phyloP scores from a whole-genome alignment of 1,284 basidiomycete genomes.

The Ganoderma leucocontextum region DNA sequence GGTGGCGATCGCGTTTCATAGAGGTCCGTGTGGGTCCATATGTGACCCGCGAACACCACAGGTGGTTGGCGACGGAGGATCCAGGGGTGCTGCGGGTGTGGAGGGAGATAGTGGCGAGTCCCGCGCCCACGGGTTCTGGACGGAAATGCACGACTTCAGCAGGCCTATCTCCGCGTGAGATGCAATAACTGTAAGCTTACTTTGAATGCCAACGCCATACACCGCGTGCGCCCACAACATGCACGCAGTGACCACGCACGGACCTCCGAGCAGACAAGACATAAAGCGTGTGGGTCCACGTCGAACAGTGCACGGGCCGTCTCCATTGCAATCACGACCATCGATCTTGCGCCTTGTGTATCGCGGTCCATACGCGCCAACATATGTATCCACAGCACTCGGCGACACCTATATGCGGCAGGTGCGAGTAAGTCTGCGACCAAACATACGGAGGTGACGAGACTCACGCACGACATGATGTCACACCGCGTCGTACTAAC shows the following conservation, averaged over 20 bases:
- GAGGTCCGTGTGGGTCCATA: constrained; percentile 1
- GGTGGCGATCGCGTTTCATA: not conserved
- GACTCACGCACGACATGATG: not conserved
- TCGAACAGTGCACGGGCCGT: not conserved
- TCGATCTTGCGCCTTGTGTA: not conserved
- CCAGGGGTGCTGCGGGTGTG: not conserved
- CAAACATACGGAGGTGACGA: not conserved
- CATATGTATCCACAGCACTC: not conserved
- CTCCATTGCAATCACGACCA: not conserved
- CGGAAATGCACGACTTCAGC: not conserved
- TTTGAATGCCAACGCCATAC: not conserved
- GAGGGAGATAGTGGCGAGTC: not conserved
- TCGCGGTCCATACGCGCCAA: not conserved
- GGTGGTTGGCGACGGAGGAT: not conserved
- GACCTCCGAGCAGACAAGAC: not conserved
- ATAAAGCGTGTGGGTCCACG: not conserved
- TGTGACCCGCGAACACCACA: not conserved
- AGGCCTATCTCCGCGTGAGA: not conserved
- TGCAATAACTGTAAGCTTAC: not conserved
- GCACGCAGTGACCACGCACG: not conserved
- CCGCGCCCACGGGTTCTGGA: not conserved
- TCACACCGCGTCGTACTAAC: not conserved
- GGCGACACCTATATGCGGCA: not conserved
- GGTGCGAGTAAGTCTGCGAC: not conserved
- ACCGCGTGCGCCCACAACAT: not conserved